These are phyloP conservation scores for Botrytis cinerea DNA, from an alignment of 2,329 filamentous ascomycete species.

Conservation along the genomic window DNA sequence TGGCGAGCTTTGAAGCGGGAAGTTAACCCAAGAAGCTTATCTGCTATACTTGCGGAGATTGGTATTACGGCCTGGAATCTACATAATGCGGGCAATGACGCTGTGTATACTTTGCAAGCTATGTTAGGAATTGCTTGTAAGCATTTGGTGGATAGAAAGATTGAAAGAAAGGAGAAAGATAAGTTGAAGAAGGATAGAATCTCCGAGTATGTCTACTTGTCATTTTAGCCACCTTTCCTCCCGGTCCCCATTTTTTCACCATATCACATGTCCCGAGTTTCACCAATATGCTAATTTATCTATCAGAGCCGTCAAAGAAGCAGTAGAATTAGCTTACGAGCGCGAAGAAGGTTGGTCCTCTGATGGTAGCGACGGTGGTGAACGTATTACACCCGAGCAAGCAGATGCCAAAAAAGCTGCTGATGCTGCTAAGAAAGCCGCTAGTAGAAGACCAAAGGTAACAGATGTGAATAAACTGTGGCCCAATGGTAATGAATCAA, in stretches of 20 bases:
- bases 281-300: background rate
- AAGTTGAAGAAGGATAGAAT: slow-evolving; percentile 30
- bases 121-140: slow-evolving; percentile 64
- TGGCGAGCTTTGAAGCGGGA: slow-evolving; percentile 63
- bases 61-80: slow-evolving; percentile 63
- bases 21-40: slow-evolving; percentile 57
- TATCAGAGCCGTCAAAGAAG: slow-evolving; percentile 19
- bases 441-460: background rate
- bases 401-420: slow-evolving; percentile 12
- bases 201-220: slow-evolving; percentile 27
- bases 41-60: slow-evolving; percentile 62
- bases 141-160: slow-evolving; percentile 32
- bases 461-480: slow-evolving; percentile 5
- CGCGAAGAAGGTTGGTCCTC: slow-evolving; percentile 24
- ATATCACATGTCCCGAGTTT: background rate
- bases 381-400: slow-evolving; percentile 9
- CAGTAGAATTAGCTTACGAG: slow-evolving; percentile 15
- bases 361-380: slow-evolving; percentile 24
- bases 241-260: background rate
- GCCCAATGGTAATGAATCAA: background rate
- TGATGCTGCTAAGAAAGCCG: slow-evolving; percentile 6
- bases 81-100: slow-evolving; percentile 91
- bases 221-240: background rate
- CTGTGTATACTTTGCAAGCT: slow-evolving; percentile 73
- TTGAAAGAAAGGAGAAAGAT: slow-evolving; percentile 25